These are phyloP conservation scores for Alternaria viburni DNA, from an alignment of 2,329 filamentous ascomycete genomes.

Conservation along the genomic window DNA sequence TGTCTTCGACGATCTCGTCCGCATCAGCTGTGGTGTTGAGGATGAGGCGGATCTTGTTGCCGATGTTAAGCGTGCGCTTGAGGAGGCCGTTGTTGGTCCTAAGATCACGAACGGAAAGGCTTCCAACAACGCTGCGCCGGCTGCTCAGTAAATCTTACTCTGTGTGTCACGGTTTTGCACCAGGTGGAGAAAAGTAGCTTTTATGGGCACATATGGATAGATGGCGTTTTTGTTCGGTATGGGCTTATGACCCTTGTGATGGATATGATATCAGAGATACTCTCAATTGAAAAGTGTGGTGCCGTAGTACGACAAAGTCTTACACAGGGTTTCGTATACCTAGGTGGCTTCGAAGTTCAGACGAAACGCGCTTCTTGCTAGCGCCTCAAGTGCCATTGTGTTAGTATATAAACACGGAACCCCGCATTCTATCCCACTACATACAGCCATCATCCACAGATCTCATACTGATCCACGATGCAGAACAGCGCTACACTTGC, in stretches of 20 bases:
- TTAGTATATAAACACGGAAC: too few relatives aligned
- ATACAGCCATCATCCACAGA: too few relatives aligned
- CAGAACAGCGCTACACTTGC: too few relatives aligned
- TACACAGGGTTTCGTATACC: too few relatives aligned
- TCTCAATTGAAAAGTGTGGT: background rate
- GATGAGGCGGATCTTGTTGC: conserved; percentile 82
- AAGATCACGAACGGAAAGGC: conserved; percentile 45
- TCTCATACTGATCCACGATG: too few relatives aligned
- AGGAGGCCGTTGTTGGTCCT: conserved; percentile 69
- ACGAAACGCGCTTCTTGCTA: too few relatives aligned
- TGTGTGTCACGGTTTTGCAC: background rate
- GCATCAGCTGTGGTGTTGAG: conserved; percentile 93
- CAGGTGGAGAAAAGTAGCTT: background rate
- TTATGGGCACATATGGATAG: background rate
- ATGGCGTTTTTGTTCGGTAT: background rate
- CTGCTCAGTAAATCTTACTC: background rate
- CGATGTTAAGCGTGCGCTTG: conserved; percentile 83
- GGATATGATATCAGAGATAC: background rate
- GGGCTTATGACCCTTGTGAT: background rate
- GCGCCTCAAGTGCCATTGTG: too few relatives aligned
- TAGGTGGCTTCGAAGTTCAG: too few relatives aligned
- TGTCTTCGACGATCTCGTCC: conserved; percentile 92
- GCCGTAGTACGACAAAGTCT: background rate
- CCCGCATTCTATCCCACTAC: too few relatives aligned
- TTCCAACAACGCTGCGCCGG: background rate